A percentile compares a stretch with the other conserved stretches of the same genome.
Conservation (phyloP, 345 rosid genomes). For the Kernera saxatilis region DNA sequence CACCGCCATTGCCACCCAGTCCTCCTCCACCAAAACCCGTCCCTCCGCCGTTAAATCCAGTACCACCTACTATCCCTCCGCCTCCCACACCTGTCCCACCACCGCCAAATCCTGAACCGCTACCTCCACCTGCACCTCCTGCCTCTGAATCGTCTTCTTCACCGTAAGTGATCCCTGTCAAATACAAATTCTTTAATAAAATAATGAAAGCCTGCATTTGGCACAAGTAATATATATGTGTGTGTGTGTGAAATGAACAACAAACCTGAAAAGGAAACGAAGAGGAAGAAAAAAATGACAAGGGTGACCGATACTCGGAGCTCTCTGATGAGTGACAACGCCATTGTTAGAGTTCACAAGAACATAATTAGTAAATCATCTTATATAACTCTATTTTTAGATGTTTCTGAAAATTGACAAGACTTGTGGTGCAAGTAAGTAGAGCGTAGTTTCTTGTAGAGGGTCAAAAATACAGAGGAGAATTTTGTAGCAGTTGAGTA, state of each 20-base stretch:
- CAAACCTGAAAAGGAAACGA: slow-evolving; percentile 36
- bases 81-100: slow-evolving; percentile 18
- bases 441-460: slow-evolving; percentile 8
- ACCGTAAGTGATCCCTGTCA: slow-evolving; percentile 34
- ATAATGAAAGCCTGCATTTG: slow-evolving; percentile 1
- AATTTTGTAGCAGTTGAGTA: slow-evolving; percentile 49
- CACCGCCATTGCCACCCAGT: not conserved
- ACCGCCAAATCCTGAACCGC: slow-evolving; percentile 7
- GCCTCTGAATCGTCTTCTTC: slow-evolving; percentile 31
- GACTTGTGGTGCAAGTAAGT: slow-evolving; percentile 23
- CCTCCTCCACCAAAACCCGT: slow-evolving; percentile 5
- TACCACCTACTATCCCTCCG: not conserved
- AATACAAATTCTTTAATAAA: not conserved
- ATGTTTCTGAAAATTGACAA: slow-evolving; percentile 8
- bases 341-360: slow-evolving; percentile 37
- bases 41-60: slow-evolving; percentile 15
- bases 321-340: slow-evolving; percentile 19
- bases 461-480: not conserved
- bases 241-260: not conserved
- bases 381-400: not conserved
- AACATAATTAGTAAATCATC: not conserved
- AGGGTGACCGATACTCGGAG: slow-evolving; percentile 25
- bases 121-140: slow-evolving; percentile 11
- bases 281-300: slow-evolving; percentile 27
- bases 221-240: not conserved